These are phyloP conservation scores for Alternaria ventricosa DNA, from an alignment of 2,329 filamentous ascomycete genomes.

Conservation along the genomic window DNA sequence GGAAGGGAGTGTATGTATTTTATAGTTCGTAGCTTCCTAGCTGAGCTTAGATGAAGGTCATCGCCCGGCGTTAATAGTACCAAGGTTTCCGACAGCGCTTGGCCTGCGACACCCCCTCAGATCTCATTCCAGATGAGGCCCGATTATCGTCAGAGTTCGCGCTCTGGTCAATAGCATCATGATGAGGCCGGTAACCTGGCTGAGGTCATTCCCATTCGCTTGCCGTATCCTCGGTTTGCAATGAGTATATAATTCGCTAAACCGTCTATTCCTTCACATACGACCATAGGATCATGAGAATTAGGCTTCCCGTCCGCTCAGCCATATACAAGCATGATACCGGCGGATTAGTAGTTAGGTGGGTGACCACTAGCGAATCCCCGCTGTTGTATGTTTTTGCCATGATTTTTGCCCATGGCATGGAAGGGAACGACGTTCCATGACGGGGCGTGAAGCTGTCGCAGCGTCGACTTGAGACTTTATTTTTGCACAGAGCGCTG, in stretches of 20 bases:
- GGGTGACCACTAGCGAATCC: background rate
- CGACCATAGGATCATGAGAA: too few species aligned
- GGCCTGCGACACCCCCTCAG: background rate
- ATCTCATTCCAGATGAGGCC: background rate
- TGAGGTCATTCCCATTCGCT: too few species aligned
- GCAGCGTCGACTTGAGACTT: rapidly evolving
- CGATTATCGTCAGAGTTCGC: background rate
- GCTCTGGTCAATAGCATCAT: too few species aligned
- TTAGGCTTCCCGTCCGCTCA: too few species aligned
- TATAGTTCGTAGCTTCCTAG: background rate
- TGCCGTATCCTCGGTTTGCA: too few species aligned
- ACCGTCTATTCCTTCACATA: too few species aligned
- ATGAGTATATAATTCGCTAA: too few species aligned
- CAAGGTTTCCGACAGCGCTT: background rate
- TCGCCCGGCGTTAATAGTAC: background rate
- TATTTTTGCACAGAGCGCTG: background rate
- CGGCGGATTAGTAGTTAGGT: background rate
- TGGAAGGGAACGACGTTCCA: background rate
- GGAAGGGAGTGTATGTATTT: background rate
- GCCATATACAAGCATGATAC: background rate
- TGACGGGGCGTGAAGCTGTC: background rate
- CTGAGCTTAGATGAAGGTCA: background rate
- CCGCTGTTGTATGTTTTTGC: background rate
- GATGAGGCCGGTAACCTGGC: too few species aligned
- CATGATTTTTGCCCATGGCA: too few species aligned